Evolutionary conservation across 1,284 basidiomycete species (phyloP).

Genomic region (Ceratobasidium papillatum): DNA sequence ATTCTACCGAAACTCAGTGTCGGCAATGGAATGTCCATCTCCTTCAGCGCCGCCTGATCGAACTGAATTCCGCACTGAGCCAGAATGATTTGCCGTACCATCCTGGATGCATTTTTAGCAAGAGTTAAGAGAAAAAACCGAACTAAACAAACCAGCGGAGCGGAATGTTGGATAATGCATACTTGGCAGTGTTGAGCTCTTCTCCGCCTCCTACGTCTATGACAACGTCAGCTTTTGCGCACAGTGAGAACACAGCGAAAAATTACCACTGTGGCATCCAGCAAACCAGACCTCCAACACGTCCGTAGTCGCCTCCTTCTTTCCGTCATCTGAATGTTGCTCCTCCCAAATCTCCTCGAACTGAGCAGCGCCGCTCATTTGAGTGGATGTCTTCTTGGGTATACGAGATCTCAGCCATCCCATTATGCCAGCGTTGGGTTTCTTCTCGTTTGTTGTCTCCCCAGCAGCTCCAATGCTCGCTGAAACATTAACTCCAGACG

Average conservation of each 20-base stretch:
- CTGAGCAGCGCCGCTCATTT: conserved; percentile 22
- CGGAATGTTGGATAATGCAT: conserved; percentile 43
- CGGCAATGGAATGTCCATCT: conserved; percentile 34
- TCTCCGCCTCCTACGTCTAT: conserved; percentile 45
- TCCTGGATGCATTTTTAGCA: neutral
- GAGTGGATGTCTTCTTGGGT: conserved; percentile 10
- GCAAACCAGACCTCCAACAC: conserved; percentile 45
- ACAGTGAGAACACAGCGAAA: neutral
- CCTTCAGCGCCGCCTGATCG: conserved; percentile 20
- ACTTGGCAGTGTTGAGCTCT: conserved; percentile 24
- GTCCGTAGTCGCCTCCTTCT: conserved; percentile 40
- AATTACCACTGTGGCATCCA: conserved; percentile 37
- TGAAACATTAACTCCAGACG: conserved; percentile 8
- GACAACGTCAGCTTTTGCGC: neutral
- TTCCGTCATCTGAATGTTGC: neutral
- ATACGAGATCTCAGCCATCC: conserved; percentile 3
- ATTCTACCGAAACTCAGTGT: conserved; percentile 24
- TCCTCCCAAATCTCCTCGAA: conserved; percentile 24
- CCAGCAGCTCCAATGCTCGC: conserved; percentile 33
- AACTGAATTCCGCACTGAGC: conserved; percentile 40
- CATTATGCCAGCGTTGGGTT: conserved; percentile 19
- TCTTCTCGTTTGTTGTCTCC: neutral
- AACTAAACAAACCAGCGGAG: conserved; percentile 38
- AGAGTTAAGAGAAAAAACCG: neutral
- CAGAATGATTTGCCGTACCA: conserved; percentile 38